Conservation (phyloP, 306 rosid species). For the Malus orientalis region DNA sequence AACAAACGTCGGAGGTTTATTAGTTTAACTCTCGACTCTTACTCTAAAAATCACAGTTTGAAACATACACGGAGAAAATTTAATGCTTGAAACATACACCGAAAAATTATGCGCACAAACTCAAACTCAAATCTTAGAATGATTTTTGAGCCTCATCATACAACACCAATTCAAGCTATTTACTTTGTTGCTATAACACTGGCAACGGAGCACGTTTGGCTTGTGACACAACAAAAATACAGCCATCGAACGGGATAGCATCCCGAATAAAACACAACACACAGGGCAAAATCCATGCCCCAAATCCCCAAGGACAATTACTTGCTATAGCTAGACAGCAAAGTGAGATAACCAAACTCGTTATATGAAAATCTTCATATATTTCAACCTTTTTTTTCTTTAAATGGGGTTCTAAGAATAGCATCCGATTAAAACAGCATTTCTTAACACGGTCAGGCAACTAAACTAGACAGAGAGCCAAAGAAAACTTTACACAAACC, state of each 20-base stretch:
- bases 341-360: not conserved
- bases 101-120: not conserved
- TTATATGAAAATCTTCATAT: not conserved
- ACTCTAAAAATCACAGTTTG: not conserved
- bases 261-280: no score
- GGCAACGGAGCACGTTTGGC: no score
- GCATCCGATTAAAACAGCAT: not conserved
- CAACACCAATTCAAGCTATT: no score
- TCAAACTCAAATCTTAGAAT: not conserved
- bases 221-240: no score
- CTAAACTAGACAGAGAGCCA: conserved; percentile 20
- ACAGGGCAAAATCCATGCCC: not conserved
- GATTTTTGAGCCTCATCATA: no score
- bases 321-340: not conserved
- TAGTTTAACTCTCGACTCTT: not conserved
- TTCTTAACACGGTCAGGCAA: conserved; percentile 8
- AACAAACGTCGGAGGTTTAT: not conserved
- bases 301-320: not conserved
- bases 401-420: not conserved
- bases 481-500: conserved; percentile 19
- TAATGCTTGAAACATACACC: no score
- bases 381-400: not conserved
- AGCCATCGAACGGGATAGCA: no score
- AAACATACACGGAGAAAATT: no score
- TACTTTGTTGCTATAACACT: no score